Evolutionary conservation across 192 early-diverging fungal genomes (phyloP), one percentile per base, ranked within the genome.

Genomic region (Umbelopsis isabellina): DNA sequence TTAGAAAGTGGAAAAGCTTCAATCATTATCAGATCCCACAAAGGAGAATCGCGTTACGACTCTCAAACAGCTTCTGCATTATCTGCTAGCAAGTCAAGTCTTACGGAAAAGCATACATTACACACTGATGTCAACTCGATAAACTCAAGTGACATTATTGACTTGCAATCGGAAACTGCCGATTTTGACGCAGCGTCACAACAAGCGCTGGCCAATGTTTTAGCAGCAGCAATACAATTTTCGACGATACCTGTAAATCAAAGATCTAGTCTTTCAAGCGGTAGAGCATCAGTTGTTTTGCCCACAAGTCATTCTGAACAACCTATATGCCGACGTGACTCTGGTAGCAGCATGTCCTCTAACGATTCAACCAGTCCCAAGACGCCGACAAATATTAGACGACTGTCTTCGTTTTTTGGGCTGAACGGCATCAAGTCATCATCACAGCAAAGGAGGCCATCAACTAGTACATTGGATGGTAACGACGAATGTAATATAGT

Each of bases 221-320:
- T 61, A 61, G 27, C 55, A 18, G 55, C 55, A 10, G 55, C 55
- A 22, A 61, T 61, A 35, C 55, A 61, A 61, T 18, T 61, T 16
- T 61, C 55, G 11, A 18, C 55, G 7, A 30, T 61, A 35, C 55
- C 55, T n/a, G 16, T 61, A 8, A 61, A 61, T 12, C 55, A 61
- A 35, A 61, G 55, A 35, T 61, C 55, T 8, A 61, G 55, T 25
- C 55, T 61, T 18, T 61, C 55, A 25, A 61, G 23, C 12, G 55
- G 55, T 1, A 27, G 25, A 25, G 55, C 55, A 16, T 61, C 55
- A 1, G 55, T 61, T 16, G 33, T 61, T 30, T 18, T 61, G 13
- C 25, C 55, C 18, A 16, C 55, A 18, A 16, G 10, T 11, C 0
- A 8, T 4, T 37, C 30, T 33, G 12, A 37, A 16, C 55, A 61